phyloP scores from a whole-genome alignment of 2,329 filamentous ascomycete species.

The Epichloe baconii region DNA sequence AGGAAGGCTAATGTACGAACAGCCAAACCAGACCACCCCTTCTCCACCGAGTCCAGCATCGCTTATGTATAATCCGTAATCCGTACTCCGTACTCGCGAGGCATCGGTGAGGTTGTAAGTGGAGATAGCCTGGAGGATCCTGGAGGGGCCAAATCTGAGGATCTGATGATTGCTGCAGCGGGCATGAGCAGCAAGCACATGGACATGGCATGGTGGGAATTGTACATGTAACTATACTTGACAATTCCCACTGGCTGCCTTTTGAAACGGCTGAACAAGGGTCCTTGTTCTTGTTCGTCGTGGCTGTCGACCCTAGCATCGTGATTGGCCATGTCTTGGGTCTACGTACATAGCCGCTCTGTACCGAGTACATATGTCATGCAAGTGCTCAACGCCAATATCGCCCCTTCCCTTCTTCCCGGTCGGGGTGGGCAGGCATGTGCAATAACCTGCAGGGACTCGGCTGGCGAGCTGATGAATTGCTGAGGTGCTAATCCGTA shows the following conservation, averaged over 20 bases:
- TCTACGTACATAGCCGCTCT: conserved; percentile 27
- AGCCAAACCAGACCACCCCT: conserved; percentile 11
- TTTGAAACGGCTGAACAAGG: conserved; percentile 18
- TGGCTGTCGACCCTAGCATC: conserved; percentile 4
- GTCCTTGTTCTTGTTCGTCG: conserved; percentile 14
- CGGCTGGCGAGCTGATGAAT: neutral
- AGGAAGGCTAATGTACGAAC: conserved; percentile 23
- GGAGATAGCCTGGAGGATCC: conserved; percentile 1
- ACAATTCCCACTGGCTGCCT: conserved; percentile 5
- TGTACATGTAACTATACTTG: conserved; percentile 2
- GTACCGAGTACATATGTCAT: conserved; percentile 18
- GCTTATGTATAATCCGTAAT: conserved; percentile 6
- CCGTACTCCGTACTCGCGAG: neutral
- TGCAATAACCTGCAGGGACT: conserved; percentile 16
- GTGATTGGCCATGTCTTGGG: conserved; percentile 23
- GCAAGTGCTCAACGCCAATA: conserved; percentile 18
- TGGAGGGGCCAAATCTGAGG: neutral
- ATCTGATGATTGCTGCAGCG: conserved; percentile 5
- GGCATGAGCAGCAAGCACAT: neutral
- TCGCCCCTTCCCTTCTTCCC: conserved; percentile 5
- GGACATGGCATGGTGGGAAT: neutral
- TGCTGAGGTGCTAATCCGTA: neutral
- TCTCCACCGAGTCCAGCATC: conserved; percentile 14
- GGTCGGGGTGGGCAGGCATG: neutral
- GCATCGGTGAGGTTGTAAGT: conserved; percentile 1